Evolutionary conservation across 192 early-diverging fungal genomes (phyloP).

Genomic region (Podila epicladia): DNA sequence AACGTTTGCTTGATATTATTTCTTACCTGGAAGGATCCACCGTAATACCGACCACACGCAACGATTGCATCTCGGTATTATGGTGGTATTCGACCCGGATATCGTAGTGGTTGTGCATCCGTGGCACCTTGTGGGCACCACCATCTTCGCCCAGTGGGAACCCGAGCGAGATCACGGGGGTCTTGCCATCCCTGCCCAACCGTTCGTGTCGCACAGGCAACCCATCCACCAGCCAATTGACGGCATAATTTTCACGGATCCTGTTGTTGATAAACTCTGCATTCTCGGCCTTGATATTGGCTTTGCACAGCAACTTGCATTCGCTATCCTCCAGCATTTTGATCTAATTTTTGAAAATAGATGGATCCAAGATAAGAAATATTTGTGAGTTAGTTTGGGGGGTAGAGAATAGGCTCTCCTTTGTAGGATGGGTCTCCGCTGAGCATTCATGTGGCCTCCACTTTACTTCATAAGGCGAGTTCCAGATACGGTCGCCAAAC

Average conservation of each 20-base stretch:
- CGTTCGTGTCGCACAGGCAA: slow-evolving; percentile 84
- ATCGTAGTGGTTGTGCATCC: slow-evolving; percentile 90
- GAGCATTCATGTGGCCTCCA: not conserved
- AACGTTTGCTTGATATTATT: not conserved
- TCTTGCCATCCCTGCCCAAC: slow-evolving; percentile 60
- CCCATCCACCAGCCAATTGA: slow-evolving; percentile 93
- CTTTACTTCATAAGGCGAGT: slow-evolving; percentile 80
- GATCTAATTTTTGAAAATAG: slow-evolving; percentile 17
- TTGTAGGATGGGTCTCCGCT: not conserved
- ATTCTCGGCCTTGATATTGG: slow-evolving; percentile 68
- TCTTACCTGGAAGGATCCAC: slow-evolving; percentile 73
- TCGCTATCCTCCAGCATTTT: slow-evolving; percentile 18
- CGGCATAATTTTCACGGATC: slow-evolving; percentile 77
- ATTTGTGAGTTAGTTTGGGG: not conserved
- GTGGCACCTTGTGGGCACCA: slow-evolving; percentile 8
- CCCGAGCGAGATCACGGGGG: slow-evolving; percentile 77
- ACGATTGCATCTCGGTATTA: slow-evolving; percentile 62
- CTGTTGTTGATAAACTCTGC: slow-evolving; percentile 89
- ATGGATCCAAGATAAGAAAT: not conserved
- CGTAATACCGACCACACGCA: slow-evolving; percentile 91
- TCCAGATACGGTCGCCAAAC: slow-evolving; percentile 96
- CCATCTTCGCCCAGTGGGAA: slow-evolving; percentile 75
- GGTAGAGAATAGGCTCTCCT: not conserved
- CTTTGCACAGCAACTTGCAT: slow-evolving; percentile 76
- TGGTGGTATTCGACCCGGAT: slow-evolving; percentile 87